These are phyloP conservation scores for Actinomortierella ambigua DNA, from an alignment of 371 early-diverging fungal species.

Conservation along the genomic window DNA sequence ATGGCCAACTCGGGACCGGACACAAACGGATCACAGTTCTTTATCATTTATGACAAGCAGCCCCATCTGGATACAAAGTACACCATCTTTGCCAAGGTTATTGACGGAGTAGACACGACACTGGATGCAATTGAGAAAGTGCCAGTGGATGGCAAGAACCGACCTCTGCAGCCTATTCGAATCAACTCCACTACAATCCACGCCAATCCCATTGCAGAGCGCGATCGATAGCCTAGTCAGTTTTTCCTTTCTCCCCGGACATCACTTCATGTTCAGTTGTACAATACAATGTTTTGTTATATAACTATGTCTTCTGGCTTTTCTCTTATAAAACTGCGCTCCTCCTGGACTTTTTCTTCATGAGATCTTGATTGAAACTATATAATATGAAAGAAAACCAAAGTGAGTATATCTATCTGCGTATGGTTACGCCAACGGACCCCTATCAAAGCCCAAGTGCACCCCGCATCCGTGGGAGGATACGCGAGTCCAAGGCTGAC, in stretches of 20 bases:
- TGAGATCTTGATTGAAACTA: no score
- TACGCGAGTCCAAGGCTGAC: no score
- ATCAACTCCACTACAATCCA: slow-evolving; percentile 87
- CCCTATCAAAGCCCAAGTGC: no score
- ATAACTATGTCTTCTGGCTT: no score
- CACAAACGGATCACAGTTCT: slow-evolving; percentile 93
- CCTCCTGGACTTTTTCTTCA: no score
- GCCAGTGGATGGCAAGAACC: slow-evolving; percentile 83
- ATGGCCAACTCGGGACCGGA: slow-evolving; percentile 97
- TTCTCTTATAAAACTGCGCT: no score
- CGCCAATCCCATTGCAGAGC: slow-evolving; percentile 95
- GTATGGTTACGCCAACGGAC: no score
- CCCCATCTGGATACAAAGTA: slow-evolving; percentile 90
- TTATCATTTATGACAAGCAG: slow-evolving; percentile 86
- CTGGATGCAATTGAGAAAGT: slow-evolving; percentile 87
- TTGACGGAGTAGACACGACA: slow-evolving; percentile 87
- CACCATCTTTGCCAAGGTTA: slow-evolving; percentile 95
- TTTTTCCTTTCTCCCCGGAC: background rate
- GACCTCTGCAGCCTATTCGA: slow-evolving; percentile 83
- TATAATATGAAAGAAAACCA: no score
- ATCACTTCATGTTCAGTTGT: background rate
- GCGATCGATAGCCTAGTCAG: slow-evolving; percentile 10
- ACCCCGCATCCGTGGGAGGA: no score
- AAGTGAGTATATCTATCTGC: no score
- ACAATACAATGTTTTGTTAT: no score